Evolutionary conservation across 257 asterid genomes (phyloP).

Genomic region (Craterostigma plantagineum): DNA sequence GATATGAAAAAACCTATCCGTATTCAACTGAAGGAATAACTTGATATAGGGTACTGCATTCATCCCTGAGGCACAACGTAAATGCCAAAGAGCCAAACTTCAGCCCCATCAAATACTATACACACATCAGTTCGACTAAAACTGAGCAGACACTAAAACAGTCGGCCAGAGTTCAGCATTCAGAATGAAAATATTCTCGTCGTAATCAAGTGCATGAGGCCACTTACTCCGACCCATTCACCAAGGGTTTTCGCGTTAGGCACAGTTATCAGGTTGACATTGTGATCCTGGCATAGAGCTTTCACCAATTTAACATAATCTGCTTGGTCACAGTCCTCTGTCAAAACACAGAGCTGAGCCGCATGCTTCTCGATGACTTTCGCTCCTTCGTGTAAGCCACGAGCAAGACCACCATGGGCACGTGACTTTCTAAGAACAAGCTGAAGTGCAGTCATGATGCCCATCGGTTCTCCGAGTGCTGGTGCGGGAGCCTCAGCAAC

Average conservation of each 20-base stretch:
- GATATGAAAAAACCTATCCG: slow-evolving; percentile 13
- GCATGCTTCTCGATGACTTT: slow-evolving; percentile 33
- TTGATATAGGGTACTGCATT: slow-evolving; percentile 30
- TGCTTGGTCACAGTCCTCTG: slow-evolving; percentile 32
- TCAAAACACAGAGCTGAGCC: slow-evolving; percentile 30
- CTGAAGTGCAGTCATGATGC: slow-evolving; percentile 5
- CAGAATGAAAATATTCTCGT: too few species aligned
- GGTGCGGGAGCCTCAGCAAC: slow-evolving; percentile 7
- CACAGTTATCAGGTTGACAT: slow-evolving; percentile 23
- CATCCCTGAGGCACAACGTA: slow-evolving; percentile 20
- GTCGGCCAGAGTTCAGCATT: too few species aligned
- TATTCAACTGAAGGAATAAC: slow-evolving; percentile 14
- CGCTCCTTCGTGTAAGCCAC: slow-evolving; percentile 31
- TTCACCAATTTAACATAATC: slow-evolving; percentile 38
- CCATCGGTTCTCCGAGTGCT: slow-evolving; percentile 8
- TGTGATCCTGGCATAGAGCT: slow-evolving; percentile 11
- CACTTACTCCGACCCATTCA: slow-evolving; percentile 38
- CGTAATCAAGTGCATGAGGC: neutral
- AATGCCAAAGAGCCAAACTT: slow-evolving; percentile 24
- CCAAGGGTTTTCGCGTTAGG: slow-evolving; percentile 38
- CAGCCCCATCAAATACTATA: slow-evolving; percentile 17
- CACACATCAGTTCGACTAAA: neutral
- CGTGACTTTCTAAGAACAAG: slow-evolving; percentile 6
- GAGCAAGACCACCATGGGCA: slow-evolving; percentile 28
- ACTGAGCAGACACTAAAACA: too few species aligned